A percentile compares a stretch with the other conserved stretches of the same genome.
These are phyloP conservation scores for Dictyophora rubrovolvata DNA, from an alignment of 768 basidiomycete species.

Conservation along the genomic window DNA sequence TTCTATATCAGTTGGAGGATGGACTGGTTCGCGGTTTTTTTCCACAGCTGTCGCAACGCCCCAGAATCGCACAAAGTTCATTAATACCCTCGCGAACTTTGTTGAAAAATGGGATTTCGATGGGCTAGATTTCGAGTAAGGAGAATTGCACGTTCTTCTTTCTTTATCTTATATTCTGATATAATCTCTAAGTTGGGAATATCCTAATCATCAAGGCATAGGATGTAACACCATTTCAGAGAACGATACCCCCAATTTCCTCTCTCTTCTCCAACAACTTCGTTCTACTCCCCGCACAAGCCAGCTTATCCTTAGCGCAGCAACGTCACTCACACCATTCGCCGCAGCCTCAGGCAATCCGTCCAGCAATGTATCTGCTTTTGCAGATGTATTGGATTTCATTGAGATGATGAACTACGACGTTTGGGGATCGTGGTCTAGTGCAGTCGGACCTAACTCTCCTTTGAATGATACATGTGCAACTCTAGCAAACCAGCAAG, in stretches of 20 bases:
- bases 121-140: constrained; percentile 35
- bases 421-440: constrained; percentile 6
- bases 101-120: constrained; percentile 42
- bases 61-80: constrained; percentile 50
- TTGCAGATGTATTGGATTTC: constrained; percentile 54
- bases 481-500: constrained; percentile 10
- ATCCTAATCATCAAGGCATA: constrained; percentile 58
- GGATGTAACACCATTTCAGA: constrained; percentile 55
- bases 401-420: constrained; percentile 14
- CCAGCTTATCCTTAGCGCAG: constrained; percentile 64
- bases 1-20: constrained; percentile 54
- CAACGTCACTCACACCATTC: constrained; percentile 59
- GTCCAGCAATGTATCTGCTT: constrained; percentile 50
- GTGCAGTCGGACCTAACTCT: constrained; percentile 15
- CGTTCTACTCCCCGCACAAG: constrained; percentile 41
- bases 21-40: constrained; percentile 54
- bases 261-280: constrained; percentile 64
- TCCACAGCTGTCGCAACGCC: constrained; percentile 49
- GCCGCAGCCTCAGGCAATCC: constrained; percentile 45
- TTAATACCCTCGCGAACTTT: constrained; percentile 41
- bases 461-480: constrained; percentile 15
- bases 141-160: neutral
- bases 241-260: constrained; percentile 68
- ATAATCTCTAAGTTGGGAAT: constrained; percentile 60
- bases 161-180: neutral